Base-by-base conservation (phyloP, 176 grass and related monocot species). In the Triticum turgidum region DNA sequence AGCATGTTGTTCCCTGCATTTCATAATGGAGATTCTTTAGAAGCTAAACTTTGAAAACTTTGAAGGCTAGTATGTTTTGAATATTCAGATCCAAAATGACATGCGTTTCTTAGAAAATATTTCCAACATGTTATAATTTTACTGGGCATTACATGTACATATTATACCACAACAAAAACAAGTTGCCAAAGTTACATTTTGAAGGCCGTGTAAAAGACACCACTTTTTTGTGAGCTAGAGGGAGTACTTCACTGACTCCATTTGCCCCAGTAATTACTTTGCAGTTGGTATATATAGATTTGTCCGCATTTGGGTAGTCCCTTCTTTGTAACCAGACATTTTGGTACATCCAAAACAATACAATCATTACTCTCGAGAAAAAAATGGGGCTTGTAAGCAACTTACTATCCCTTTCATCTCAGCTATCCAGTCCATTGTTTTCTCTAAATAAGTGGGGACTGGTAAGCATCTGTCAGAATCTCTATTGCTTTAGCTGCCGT, bases 401-500 rank as follows among this genome's bases (percentile, higher is more conserved):
- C 66, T n/a, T 81, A 91, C 89, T 71, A 70, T 63, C 21, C 7
- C 47, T 52, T 81, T 80, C 69, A 85, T 85, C 39, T 81, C 81
- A 52, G 9, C 69, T 85, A 91, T 84, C 42, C 56, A 61, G 6
- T 74, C 7, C 25, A 39, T n/a, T 15, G 71, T 83, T 69, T 85
- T 80, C 14, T 68, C 69, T 4, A 21, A 51, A 49, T 79, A 88
- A 62, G 11, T 15, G 7, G 89, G 7, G 30, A 67, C 33, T 56
- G 47, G 38, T 85, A 91, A 54, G 77, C 61, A 61, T 45, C 70
- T 49, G 77, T 49, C 7, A 91, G 41, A 20, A 85, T 88, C 0
- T 88, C 77, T 76, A 83, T 88, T 39, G 89, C 77, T 77, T 88
- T 82, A 77, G 77, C 62, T 59, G 86, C 69, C 25, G 62, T 85